Base-by-base conservation (phyloP, 1,284 basidiomycete genomes). In the Erythrobasidium hasegawianum region DNA sequence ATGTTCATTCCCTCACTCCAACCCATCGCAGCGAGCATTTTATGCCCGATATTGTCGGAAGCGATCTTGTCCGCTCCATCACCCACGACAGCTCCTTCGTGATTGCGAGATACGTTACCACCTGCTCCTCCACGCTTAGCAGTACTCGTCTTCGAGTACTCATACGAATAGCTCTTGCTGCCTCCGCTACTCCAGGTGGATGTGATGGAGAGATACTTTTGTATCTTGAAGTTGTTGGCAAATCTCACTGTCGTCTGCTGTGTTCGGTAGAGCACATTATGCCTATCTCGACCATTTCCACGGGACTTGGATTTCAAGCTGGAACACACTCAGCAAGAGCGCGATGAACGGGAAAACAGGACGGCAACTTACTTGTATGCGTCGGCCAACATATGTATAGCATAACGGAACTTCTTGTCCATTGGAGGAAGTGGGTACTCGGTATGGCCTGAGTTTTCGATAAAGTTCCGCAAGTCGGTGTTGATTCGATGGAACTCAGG, bases 41-140 rank as follows among this genome's bases (percentile, higher is more conserved):
- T 82, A 79, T 89, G 90, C 0, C 88, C 88, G 62, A 88, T 71
- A 71, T 90, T 90, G 3, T 81, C 76, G 66, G 83, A 79, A 20
- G 81, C 83, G 61, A 90, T 85, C 78, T 86, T 88, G 1, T 87
- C 87, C 1, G 89, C 89, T 69, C 83, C 81, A 81, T 84, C 70
- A 27, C 88, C 88, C 55, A 90, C 86, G 66, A 84, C 83, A 33
- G 89, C 86, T 24, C 88, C 88, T 53, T 90, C 88, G 59, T 77
- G 80, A 64, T 85, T 86, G 62, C 77, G 79, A 38, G 81, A 81
- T 64, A 80, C 73, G 11, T 61, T 68, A 9, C 59, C 45, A 22
- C 43, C 64, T 18, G 58, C 75, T 68, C 75, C 74, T 1, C 72
- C 75, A 57, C 75, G 29, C 29, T 24, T 47, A 33, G 13, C 10